phyloP scores from a whole-genome alignment of 352 stramenopile genomes.

The Globisporangium radiosum region DNA sequence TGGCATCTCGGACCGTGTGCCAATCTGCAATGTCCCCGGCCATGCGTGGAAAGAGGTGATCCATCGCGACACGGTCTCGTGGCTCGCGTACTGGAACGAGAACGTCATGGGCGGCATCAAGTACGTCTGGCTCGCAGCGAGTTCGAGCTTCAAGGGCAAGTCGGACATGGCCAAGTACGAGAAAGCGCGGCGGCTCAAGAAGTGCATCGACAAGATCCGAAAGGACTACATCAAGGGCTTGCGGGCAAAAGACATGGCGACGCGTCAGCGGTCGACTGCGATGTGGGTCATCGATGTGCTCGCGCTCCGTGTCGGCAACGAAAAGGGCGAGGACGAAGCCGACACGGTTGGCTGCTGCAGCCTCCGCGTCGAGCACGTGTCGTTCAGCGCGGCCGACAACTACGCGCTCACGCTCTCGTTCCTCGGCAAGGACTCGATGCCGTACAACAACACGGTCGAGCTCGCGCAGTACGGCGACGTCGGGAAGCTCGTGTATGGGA shows the following conservation, averaged over 20 bases:
- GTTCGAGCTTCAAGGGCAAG: constrained; percentile 99
- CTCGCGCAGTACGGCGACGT: constrained; percentile 86
- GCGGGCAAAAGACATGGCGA: constrained; percentile 87
- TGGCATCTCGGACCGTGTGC: constrained; percentile 87
- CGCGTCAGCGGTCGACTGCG: constrained; percentile 94
- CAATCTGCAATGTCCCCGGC: constrained; percentile 88
- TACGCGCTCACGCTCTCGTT: constrained; percentile 98
- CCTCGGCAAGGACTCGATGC: constrained; percentile 99
- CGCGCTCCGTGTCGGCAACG: constrained; percentile 98
- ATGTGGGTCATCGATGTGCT: constrained; percentile 99
- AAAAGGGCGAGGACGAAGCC: constrained; percentile 98
- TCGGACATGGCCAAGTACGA: constrained; percentile 99
- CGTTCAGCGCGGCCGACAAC: constrained; percentile 86
- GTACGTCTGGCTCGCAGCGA: constrained; percentile 98
- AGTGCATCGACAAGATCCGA: constrained; percentile 95
- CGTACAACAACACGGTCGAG: constrained; percentile 99
- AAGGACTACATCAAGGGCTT: constrained; percentile 89
- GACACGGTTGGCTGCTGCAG: constrained; percentile 99
- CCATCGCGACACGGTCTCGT: constrained; percentile 90
- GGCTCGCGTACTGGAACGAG: constrained; percentile 96
- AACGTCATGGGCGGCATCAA: constrained; percentile 98
- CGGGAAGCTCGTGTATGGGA: constrained; percentile 91
- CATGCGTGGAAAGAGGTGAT: constrained; percentile 97
- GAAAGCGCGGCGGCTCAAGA: constrained; percentile 97
- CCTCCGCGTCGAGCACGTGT: constrained; percentile 97